Percentiles rank a stretch among this genome's conserved stretches.
Conservation (phyloP, 2,329 filamentous ascomycete genomes). For the Dissoconium aciculare region DNA sequence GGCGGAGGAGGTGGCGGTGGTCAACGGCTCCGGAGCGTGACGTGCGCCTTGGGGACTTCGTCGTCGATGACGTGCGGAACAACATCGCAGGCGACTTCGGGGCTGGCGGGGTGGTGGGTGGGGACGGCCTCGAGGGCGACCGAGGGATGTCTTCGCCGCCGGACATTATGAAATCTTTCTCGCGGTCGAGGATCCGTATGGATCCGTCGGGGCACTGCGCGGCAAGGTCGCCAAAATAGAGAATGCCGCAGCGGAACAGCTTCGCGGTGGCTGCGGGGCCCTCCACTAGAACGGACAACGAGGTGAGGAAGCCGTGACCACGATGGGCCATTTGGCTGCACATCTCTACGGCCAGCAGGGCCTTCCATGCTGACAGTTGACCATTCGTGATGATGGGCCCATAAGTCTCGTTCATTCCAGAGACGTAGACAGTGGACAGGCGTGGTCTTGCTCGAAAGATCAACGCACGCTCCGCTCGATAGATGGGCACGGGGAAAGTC, state of each 20-base stretch:
- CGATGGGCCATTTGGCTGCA: slow-evolving; percentile 86
- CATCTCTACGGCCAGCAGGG: slow-evolving; percentile 55
- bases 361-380: slow-evolving; percentile 70
- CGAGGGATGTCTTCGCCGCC: slow-evolving; percentile 91
- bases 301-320: slow-evolving; percentile 79
- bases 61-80: slow-evolving; percentile 86
- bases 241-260: slow-evolving; percentile 70
- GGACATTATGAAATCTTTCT: slow-evolving; percentile 97
- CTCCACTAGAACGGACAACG: slow-evolving; percentile 64
- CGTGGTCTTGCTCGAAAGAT: slow-evolving; percentile 86
- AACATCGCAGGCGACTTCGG: slow-evolving; percentile 83
- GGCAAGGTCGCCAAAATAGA: slow-evolving; percentile 83
- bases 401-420: slow-evolving; percentile 78
- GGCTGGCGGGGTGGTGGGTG: slow-evolving; percentile 69
- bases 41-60: slow-evolving; percentile 84
- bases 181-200: slow-evolving; percentile 80
- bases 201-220: slow-evolving; percentile 86
- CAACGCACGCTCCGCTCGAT: slow-evolving; percentile 74
- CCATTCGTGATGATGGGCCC: slow-evolving; percentile 94
- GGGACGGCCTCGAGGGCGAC: slow-evolving; percentile 85
- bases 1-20: too few relatives aligned
- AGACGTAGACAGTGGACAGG: slow-evolving; percentile 80
- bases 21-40: too few relatives aligned
- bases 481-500: slow-evolving; percentile 81
- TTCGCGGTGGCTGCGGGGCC: slow-evolving; percentile 73